phyloP scores from a whole-genome alignment of 805 yeast genomes.

The Candida morakotiae region DNA sequence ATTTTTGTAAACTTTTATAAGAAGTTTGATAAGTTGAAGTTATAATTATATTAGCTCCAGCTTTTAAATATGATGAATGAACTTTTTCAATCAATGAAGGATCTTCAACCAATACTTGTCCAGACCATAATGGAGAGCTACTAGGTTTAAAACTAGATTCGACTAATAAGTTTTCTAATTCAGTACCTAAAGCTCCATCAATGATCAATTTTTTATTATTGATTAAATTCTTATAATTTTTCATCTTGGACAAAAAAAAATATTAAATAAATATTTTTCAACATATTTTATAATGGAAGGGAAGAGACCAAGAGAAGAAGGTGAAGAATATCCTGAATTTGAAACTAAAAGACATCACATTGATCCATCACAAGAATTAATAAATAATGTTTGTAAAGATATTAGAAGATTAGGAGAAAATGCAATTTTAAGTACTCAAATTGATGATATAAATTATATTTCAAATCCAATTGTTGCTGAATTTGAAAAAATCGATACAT shows the following conservation, averaged over 20 bases:
- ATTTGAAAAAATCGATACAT: conserved; percentile 57
- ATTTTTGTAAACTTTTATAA: conserved; percentile 30
- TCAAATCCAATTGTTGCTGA: conserved; percentile 63
- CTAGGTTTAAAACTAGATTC: conserved; percentile 17
- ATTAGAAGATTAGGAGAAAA: conserved; percentile 42
- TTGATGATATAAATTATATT: conserved; percentile 58
- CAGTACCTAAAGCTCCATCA: conserved; percentile 70
- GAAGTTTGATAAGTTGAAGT: conserved; percentile 64
- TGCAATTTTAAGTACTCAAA: conserved; percentile 32
- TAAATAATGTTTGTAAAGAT: conserved; percentile 42
- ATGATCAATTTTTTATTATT: conserved; percentile 13
- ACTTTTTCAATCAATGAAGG: conserved; percentile 43
- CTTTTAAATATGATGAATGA: conserved; percentile 46
- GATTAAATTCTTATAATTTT: conserved; percentile 4
- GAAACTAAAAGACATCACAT: conserved; percentile 32
- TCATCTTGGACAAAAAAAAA: conserved; percentile 5
- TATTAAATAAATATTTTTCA: conserved; percentile 1
- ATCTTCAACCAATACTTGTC: conserved; percentile 42
- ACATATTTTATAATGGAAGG: conserved; percentile 12
- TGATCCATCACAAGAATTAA: conserved; percentile 39
- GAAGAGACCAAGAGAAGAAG: conserved; percentile 30
- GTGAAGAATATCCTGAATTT: conserved; percentile 14
- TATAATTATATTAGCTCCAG: conserved; percentile 53
- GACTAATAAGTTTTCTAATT: conserved; percentile 47
- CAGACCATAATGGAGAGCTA: conserved; percentile 57